phyloP scores from a whole-genome alignment of 768 basidiomycete genomes.

The Dentipellis sp. region DNA sequence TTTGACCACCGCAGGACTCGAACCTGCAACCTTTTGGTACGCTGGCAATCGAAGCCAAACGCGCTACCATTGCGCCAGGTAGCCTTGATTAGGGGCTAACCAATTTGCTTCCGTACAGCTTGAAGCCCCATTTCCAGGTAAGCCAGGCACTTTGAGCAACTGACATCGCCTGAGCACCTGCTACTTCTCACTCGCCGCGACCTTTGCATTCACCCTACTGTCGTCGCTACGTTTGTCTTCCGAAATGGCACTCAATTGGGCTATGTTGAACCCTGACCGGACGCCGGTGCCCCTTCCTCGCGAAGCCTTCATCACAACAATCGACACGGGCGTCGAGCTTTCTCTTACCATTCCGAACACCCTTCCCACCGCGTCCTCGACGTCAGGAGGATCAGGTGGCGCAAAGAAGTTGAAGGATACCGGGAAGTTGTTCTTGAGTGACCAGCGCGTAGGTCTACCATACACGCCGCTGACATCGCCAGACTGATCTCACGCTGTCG shows the following conservation, averaged over 20 bases:
- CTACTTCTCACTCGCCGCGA: background rate
- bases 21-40: slow-evolving; percentile 94
- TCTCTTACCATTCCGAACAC: slow-evolving; percentile 47
- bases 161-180: background rate
- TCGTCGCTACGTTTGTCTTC: background rate
- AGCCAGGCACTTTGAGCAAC: background rate
- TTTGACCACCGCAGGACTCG: slow-evolving; percentile 77
- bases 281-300: slow-evolving; percentile 54
- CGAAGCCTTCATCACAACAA: slow-evolving; percentile 47
- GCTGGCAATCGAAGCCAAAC: slow-evolving; percentile 82
- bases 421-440: slow-evolving; percentile 58
- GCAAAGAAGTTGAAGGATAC: slow-evolving; percentile 46
- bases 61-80: slow-evolving; percentile 93
- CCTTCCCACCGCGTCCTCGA: slow-evolving; percentile 31
- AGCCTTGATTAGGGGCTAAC: background rate
- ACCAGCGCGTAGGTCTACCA: slow-evolving; percentile 50
- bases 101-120: background rate
- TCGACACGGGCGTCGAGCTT: slow-evolving; percentile 52
- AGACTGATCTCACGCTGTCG: background rate
- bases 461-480: background rate
- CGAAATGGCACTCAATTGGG: slow-evolving; percentile 76
- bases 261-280: slow-evolving; percentile 50
- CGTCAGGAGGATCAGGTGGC: slow-evolving; percentile 45
- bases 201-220: background rate
- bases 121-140: background rate